These are phyloP conservation scores for Candida insectorum DNA, from an alignment of 805 yeast species.

Conservation along the genomic window DNA sequence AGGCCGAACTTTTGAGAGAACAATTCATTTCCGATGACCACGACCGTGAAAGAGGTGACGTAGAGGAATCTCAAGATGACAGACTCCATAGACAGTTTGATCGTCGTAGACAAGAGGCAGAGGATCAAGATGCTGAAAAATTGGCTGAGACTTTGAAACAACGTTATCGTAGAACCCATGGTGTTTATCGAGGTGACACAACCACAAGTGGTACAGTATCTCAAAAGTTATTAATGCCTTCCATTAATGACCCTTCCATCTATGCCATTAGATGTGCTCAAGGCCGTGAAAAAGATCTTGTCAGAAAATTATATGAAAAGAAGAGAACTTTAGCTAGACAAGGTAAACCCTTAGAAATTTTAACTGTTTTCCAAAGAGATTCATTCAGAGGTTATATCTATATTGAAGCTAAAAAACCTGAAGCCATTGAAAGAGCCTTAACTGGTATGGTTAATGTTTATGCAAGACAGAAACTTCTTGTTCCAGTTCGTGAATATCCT, in stretches of 20 bases:
- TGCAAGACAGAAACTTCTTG: conserved; percentile 67
- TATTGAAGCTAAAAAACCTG: conserved; percentile 89
- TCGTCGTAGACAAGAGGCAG: conserved; percentile 77
- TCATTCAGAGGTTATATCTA: conserved; percentile 88
- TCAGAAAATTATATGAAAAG: conserved; percentile 79
- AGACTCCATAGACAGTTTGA: conserved; percentile 89
- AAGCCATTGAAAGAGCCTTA: conserved; percentile 85
- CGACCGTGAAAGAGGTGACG: conserved; percentile 56
- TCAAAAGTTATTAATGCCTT: conserved; percentile 88
- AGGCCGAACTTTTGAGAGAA: conserved; percentile 80
- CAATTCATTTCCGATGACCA: conserved; percentile 79
- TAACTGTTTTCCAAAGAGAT: conserved; percentile 91
- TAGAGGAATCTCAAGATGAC: conserved; percentile 52
- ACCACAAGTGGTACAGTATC: conserved; percentile 64
- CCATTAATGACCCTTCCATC: conserved; percentile 93
- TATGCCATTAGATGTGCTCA: conserved; percentile 95
- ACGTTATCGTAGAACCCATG: conserved; percentile 83
- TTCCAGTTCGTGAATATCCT: conserved; percentile 94
- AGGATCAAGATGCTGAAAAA: conserved; percentile 92
- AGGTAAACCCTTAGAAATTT: conserved; percentile 76
- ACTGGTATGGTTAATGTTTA: conserved; percentile 88
- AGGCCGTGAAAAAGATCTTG: conserved; percentile 89
- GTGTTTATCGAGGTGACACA: conserved; percentile 82
- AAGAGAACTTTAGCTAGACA: conserved; percentile 74
- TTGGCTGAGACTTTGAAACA: conserved; percentile 90